phyloP scores from a whole-genome alignment of 768 basidiomycete genomes.

The Pleurotus sapidus region DNA sequence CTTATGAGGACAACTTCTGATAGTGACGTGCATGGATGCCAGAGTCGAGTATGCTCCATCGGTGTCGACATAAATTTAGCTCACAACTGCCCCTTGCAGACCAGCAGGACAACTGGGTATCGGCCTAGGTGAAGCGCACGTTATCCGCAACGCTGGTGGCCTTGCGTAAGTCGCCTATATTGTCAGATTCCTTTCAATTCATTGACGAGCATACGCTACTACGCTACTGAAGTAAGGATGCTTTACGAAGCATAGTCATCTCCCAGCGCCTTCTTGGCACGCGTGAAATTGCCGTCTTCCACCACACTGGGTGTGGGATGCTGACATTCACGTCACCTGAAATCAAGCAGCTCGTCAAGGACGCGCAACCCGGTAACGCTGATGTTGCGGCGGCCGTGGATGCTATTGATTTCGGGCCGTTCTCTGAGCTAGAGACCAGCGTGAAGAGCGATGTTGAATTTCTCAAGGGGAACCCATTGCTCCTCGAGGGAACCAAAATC shows the following conservation, averaged over 20 bases:
- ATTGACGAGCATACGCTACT: background rate
- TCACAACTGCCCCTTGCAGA: constrained; percentile 17
- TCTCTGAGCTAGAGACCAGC: background rate
- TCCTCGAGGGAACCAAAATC: constrained; percentile 49
- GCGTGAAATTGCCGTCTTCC: constrained; percentile 63
- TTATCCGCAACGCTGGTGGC: constrained; percentile 44
- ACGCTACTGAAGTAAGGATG: constrained; percentile 46
- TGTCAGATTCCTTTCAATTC: background rate
- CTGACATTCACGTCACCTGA: constrained; percentile 52
- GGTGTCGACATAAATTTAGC: too few relatives aligned
- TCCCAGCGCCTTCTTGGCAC: constrained; percentile 75
- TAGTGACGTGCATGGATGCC: constrained; percentile 56
- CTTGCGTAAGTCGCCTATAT: background rate
- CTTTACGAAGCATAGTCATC: constrained; percentile 63
- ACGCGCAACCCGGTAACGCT: constrained; percentile 33
- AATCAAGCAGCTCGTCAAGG: constrained; percentile 48
- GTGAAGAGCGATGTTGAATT: constrained; percentile 58
- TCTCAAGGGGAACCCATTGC: constrained; percentile 52
- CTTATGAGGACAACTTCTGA: background rate
- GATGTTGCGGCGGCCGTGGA: constrained; percentile 24
- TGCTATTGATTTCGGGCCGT: constrained; percentile 7
- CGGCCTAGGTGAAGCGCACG: constrained; percentile 49
- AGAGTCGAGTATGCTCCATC: constrained; percentile 36
- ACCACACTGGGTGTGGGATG: constrained; percentile 77
- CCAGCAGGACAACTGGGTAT: constrained; percentile 42